These are phyloP conservation scores for Pyricularia grisea DNA, from an alignment of 2,329 filamentous ascomycete species.

Conservation along the genomic window DNA sequence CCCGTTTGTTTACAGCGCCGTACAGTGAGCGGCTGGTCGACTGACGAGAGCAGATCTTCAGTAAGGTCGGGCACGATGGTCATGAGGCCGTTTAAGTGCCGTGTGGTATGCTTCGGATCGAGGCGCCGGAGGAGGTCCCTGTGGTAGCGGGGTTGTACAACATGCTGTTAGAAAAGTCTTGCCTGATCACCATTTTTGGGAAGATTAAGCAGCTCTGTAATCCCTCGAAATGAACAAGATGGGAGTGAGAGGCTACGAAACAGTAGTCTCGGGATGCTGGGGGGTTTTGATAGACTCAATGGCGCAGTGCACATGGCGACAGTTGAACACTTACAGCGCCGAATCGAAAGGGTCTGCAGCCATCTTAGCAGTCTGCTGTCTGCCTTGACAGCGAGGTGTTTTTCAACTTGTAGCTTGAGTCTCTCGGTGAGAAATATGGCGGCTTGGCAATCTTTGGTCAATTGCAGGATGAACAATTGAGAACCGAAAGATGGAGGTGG, in stretches of 20 bases:
- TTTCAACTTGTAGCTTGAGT: not conserved
- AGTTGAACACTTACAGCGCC: constrained; percentile 50
- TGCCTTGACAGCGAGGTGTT: not conserved
- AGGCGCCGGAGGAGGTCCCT: constrained; percentile 97
- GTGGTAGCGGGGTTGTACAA: constrained; percentile 10
- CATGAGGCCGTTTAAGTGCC: constrained; percentile 84
- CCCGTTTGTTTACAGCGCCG: constrained; percentile 80
- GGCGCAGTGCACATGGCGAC: constrained; percentile 1
- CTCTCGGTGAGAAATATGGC: not conserved
- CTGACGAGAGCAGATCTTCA: constrained; percentile 94
- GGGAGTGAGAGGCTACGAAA: not conserved
- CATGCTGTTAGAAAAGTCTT: not conserved
- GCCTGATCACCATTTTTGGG: constrained; percentile 3
- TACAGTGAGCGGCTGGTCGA: constrained; percentile 87
- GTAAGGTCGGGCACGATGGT: constrained; percentile 81
- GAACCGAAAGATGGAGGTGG: not conserved
- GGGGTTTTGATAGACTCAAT: not conserved
- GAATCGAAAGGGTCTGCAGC: constrained; percentile 62
- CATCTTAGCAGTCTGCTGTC: constrained; percentile 14
- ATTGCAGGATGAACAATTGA: not conserved
- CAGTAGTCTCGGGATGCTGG: not conserved
- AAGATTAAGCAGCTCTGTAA: not conserved
- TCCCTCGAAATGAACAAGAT: not conserved
- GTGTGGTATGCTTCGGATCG: constrained; percentile 83
- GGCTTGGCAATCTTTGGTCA: not conserved